Base-by-base conservation (phyloP, 805 yeast genomes). In the Metschnikowia picachoensis region DNA sequence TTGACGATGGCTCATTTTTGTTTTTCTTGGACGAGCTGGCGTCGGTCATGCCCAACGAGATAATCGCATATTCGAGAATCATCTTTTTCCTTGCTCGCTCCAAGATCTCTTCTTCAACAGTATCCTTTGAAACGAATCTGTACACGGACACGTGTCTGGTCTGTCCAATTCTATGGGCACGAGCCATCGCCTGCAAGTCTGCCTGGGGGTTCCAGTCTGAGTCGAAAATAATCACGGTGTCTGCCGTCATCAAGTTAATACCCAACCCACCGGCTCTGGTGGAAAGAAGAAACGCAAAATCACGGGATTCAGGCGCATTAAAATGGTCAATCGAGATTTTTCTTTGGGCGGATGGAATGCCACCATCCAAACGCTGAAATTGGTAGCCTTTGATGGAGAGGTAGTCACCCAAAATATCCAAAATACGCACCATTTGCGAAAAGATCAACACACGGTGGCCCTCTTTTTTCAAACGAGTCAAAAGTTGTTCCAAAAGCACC, bases 141-240 rank as follows among this genome's bases (percentile, higher is more conserved):
- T 94, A 94, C 14, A 94, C 98, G 82, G 89, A 88, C 32, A 94
- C 99, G 67, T 94, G 99, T 59, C 88, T 90, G 67, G 91, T 94
- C 66, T 94, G 99, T n/a, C 99, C 99, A 63, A 94, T 94, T 74
- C 99, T 83, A 70, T 94, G 99, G 3, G 99, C 99, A 68, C 99
- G 82, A 0, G 99, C 99, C 99, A 94, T 94, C 1, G 99, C 99
- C 68, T 94, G 99, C 59, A 94, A 74, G 76, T 94, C 99, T 0
- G 99, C 99, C 66, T 94, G 99, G 0, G 99, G 99, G 62, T 94
- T 94, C 99, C 99, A 94, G 70, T 94, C 99, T 4, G 96, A 88
- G 67, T 94, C 99, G 68, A 94, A 94, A 35, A 94, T 92, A 57
- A 94, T 88, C 28, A 94, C 99, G 8, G 99, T 94, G 62, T 94